These are phyloP conservation scores for Pseudopithomyces maydicus DNA, from an alignment of 2,329 filamentous ascomycete species.

Conservation along the genomic window DNA sequence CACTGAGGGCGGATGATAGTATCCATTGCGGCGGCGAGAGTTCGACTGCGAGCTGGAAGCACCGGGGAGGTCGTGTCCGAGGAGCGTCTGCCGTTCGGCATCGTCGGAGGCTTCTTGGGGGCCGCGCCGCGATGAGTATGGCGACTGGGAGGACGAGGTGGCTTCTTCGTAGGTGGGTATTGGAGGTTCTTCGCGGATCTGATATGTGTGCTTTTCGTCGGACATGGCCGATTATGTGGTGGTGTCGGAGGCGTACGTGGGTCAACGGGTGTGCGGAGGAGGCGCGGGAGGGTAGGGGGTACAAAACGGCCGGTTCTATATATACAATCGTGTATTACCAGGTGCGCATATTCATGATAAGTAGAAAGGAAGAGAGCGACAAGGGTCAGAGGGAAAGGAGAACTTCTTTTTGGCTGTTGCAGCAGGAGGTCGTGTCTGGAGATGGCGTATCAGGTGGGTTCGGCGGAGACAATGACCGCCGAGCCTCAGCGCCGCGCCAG, in stretches of 20 bases:
- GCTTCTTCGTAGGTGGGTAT: constrained; percentile 88
- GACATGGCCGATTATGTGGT: constrained; percentile 32
- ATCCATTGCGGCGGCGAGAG: constrained; percentile 43
- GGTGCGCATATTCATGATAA: constrained; percentile 34
- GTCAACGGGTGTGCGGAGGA: constrained; percentile 9
- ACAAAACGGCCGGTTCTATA: constrained; percentile 4
- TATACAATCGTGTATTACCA: constrained; percentile 19
- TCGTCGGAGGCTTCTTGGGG: constrained; percentile 69
- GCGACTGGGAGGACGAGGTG: constrained; percentile 63
- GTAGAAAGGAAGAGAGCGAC: constrained; percentile 21
- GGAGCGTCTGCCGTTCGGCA: constrained; percentile 77
- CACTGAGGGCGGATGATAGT: constrained; percentile 80
- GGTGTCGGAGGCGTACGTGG: constrained; percentile 11
- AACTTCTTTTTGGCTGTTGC: not conserved
- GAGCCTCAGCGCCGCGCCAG: constrained; percentile 1
- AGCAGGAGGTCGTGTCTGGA: constrained; percentile 12
- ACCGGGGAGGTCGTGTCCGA: constrained; percentile 57
- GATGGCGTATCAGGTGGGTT: constrained; percentile 10
- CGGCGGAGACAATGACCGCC: constrained; percentile 9
- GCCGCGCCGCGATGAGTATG: constrained; percentile 59
- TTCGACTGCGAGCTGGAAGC: constrained; percentile 20
- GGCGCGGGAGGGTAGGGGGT: constrained; percentile 12
- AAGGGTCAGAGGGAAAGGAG: constrained; percentile 1
- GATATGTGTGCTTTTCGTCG: constrained; percentile 48
- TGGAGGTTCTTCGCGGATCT: constrained; percentile 61